Evolutionary conservation across 108 stramenopile species (phyloP).

Genomic region (Phaeodactylum tricornutum): DNA sequence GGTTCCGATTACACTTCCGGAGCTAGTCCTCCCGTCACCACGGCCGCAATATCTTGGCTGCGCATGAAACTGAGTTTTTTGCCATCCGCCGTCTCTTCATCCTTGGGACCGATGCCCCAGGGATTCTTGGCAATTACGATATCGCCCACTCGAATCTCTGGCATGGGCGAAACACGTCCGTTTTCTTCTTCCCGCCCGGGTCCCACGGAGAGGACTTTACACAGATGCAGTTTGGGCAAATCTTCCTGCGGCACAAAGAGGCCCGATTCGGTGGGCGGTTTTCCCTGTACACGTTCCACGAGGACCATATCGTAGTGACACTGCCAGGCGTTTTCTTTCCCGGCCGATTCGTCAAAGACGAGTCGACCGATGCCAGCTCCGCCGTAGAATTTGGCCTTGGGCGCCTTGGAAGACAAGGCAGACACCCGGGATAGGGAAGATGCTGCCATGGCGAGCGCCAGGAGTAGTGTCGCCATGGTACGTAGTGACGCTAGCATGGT

Average conservation of each 20-base stretch:
- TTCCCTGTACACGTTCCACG: conserved; percentile 75
- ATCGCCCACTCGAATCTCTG: conserved; percentile 66
- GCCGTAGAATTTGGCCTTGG: conserved; percentile 37
- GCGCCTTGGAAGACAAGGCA: conserved; percentile 6
- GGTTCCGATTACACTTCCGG: too few species aligned
- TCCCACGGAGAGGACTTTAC: conserved; percentile 64
- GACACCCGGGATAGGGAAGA: not conserved
- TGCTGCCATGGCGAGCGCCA: not conserved
- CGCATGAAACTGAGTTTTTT: conserved; percentile 80
- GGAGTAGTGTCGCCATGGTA: not conserved
- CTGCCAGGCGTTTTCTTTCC: conserved; percentile 19
- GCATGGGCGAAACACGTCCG: conserved; percentile 65
- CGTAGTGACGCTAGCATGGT: too few species aligned
- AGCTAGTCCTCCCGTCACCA: conserved; percentile 45
- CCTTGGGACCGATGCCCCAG: conserved; percentile 90
- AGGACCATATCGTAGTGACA: conserved; percentile 83
- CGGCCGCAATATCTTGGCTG: conserved; percentile 69
- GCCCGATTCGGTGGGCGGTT: conserved; percentile 45
- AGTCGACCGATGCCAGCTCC: conserved; percentile 72
- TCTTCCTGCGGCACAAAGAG: conserved; percentile 76
- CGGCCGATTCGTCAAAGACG: conserved; percentile 32
- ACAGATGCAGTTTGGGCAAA: conserved; percentile 73
- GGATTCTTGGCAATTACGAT: conserved; percentile 81
- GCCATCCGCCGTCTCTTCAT: conserved; percentile 81
- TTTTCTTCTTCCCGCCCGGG: conserved; percentile 81